A percentile compares a stretch with the other conserved stretches of the same genome.
phyloP scores from a whole-genome alignment of 345 rosid genomes.

The Luvunga scandens region DNA sequence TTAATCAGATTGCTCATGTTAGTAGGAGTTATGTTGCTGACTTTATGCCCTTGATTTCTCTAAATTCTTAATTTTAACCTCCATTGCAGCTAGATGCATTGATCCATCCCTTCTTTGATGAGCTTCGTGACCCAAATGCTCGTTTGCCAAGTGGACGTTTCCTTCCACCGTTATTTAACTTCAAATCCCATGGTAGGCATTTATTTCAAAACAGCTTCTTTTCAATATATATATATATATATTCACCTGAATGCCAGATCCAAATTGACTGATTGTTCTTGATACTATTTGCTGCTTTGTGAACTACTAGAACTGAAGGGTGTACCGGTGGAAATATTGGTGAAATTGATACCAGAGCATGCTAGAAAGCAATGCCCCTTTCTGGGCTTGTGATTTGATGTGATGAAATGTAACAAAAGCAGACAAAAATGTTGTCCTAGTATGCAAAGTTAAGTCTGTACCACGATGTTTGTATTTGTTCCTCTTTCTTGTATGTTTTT shows the following conservation, averaged over 20 bases:
- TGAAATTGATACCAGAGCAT: constrained; percentile 77
- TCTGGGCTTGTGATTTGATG: constrained; percentile 58
- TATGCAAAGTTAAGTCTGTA: constrained; percentile 30
- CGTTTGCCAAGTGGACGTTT: constrained; percentile 84
- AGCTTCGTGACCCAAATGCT: constrained; percentile 73
- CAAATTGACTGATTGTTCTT: not conserved
- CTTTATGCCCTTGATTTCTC: not conserved
- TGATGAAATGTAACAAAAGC: constrained; percentile 20
- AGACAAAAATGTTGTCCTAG: constrained; percentile 3
- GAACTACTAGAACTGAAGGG: constrained; percentile 76
- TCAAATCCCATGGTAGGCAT: constrained; percentile 72
- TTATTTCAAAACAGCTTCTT: not conserved
- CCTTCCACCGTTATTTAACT: constrained; percentile 88
- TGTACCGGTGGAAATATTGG: constrained; percentile 60
- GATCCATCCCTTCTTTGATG: constrained; percentile 94
- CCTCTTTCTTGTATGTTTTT: constrained; percentile 2
- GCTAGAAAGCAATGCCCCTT: constrained; percentile 82
- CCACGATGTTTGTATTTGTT: constrained; percentile 20
- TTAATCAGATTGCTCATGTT: not conserved
- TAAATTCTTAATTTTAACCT: not conserved
- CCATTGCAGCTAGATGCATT: constrained; percentile 71
- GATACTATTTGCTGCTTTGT: not conserved
- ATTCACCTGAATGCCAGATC: not conserved
- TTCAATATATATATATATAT: not conserved
- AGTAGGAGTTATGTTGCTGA: not conserved